phyloP scores from a whole-genome alignment of 495 filamentous ascomycete species.

The Viridothelium virens region DNA sequence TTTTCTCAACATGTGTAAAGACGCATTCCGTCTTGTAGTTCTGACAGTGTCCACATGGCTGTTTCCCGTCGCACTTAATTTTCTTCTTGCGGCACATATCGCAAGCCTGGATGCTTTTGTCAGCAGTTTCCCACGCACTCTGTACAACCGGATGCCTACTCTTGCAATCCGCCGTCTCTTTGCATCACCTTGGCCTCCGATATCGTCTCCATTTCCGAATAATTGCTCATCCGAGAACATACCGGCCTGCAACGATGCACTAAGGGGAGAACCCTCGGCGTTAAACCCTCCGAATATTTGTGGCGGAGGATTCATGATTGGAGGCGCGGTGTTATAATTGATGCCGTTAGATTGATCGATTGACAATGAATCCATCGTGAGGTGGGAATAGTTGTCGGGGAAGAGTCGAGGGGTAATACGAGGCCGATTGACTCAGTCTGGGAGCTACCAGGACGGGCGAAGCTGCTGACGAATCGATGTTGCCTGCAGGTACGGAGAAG shows the following conservation, averaged over 20 bases:
- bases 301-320: slow-evolving; percentile 56
- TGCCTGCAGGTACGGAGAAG: neutral
- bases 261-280: slow-evolving; percentile 53
- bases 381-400: neutral
- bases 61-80: slow-evolving; percentile 97
- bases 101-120: slow-evolving; percentile 58
- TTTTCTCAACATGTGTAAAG: slow-evolving; percentile 98
- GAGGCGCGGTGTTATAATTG: slow-evolving; percentile 35
- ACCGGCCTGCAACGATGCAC: slow-evolving; percentile 50
- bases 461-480: slow-evolving; percentile 5
- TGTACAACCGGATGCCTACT: slow-evolving; percentile 44
- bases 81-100: slow-evolving; percentile 99
- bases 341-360: neutral
- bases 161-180: slow-evolving; percentile 91
- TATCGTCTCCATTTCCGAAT: slow-evolving; percentile 47
- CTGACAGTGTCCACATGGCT: slow-evolving; percentile 92
- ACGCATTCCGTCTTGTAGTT: slow-evolving; percentile 99
- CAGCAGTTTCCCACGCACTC: slow-evolving; percentile 22
- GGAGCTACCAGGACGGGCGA: neutral
- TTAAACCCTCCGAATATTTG: slow-evolving; percentile 61
- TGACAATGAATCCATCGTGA: neutral
- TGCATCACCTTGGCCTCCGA: slow-evolving; percentile 69
- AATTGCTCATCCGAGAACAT: slow-evolving; percentile 48
- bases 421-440: neutral
- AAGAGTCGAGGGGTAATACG: neutral